phyloP scores from a whole-genome alignment of 2,329 filamentous ascomycete species.

The Cadophora sp. region DNA sequence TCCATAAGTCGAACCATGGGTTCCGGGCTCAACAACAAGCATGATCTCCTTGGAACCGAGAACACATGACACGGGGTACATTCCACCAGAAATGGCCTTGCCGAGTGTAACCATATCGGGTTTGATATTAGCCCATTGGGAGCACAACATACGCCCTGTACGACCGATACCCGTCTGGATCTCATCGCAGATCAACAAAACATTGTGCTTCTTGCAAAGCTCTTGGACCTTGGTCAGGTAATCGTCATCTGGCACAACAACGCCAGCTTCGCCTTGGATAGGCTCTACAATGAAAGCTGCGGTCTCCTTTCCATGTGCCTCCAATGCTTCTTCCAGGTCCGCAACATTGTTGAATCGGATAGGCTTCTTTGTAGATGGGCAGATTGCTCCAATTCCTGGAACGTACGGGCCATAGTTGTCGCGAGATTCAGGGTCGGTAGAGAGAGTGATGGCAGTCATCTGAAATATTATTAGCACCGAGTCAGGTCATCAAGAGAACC shows the following conservation, averaged over 20 bases:
- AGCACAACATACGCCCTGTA: conserved; percentile 92
- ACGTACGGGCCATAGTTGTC: conserved; percentile 94
- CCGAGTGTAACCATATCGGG: conserved; percentile 94
- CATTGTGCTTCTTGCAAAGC: conserved; percentile 94
- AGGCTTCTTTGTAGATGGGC: conserved; percentile 76
- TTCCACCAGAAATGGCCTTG: conserved; percentile 97
- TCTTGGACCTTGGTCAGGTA: conserved; percentile 82
- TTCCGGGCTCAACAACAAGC: conserved; percentile 94
- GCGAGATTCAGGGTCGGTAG: conserved; percentile 94
- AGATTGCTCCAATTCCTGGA: conserved; percentile 80
- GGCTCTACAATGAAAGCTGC: conserved; percentile 95
- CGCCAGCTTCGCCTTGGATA: conserved; percentile 96
- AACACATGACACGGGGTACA: conserved; percentile 98
- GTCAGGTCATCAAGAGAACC: background rate
- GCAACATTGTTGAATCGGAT: conserved; percentile 88
- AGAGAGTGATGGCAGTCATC: conserved; percentile 95
- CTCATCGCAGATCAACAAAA: conserved; percentile 96
- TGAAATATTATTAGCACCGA: conserved; percentile 27
- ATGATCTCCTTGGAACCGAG: conserved; percentile 89
- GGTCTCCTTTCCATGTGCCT: conserved; percentile 81
- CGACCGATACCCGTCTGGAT: conserved; percentile 98
- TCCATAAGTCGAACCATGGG: conserved; percentile 97
- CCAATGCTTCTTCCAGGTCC: conserved; percentile 80
- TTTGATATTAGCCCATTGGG: conserved; percentile 93
- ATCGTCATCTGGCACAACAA: conserved; percentile 90